Conservation (phyloP, 2,329 filamentous ascomycete species). For the Ophioceras dolichostomum region DNA sequence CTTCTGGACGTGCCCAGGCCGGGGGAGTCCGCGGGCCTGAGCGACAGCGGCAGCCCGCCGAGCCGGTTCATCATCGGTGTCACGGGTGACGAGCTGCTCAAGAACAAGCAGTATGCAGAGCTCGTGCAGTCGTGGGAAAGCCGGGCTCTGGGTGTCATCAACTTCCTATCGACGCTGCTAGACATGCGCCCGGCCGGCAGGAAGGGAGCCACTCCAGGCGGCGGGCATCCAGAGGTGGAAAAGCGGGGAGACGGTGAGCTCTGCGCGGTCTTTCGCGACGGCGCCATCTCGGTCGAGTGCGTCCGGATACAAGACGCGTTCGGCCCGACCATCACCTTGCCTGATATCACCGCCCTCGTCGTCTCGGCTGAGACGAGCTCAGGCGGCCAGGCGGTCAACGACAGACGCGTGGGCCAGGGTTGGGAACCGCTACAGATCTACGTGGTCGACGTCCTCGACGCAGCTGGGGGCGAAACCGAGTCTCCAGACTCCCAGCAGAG, state of each 20-base stretch:
- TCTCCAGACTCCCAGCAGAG: no score
- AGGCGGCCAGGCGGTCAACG: constrained; percentile 77
- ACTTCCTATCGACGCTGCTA: constrained; percentile 59
- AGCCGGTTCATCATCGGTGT: constrained; percentile 62
- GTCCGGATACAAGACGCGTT: constrained; percentile 80
- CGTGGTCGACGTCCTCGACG: constrained; percentile 80
- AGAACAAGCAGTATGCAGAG: constrained; percentile 79
- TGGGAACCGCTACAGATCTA: constrained; percentile 70
- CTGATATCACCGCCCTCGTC: constrained; percentile 66
- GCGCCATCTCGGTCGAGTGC: constrained; percentile 56
- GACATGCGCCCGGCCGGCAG: constrained; percentile 28
- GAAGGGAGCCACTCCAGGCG: constrained; percentile 15
- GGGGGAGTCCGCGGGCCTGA: background rate
- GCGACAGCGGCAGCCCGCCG: background rate
- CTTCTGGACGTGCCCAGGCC: constrained; percentile 38
- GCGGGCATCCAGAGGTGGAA: no score
- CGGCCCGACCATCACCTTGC: constrained; percentile 79
- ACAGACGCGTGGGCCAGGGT: constrained; percentile 61
- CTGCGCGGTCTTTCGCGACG: constrained; percentile 44
- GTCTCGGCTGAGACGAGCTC: constrained; percentile 79
- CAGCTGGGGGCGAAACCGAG: constrained; percentile 16
- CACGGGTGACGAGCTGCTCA: constrained; percentile 74
- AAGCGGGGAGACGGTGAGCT: constrained; percentile 29
- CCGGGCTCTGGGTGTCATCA: constrained; percentile 55
- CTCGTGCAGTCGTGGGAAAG: constrained; percentile 70